phyloP scores from a whole-genome alignment of 106 monocot genomes.

The Phalaenopsis equestris region DNA sequence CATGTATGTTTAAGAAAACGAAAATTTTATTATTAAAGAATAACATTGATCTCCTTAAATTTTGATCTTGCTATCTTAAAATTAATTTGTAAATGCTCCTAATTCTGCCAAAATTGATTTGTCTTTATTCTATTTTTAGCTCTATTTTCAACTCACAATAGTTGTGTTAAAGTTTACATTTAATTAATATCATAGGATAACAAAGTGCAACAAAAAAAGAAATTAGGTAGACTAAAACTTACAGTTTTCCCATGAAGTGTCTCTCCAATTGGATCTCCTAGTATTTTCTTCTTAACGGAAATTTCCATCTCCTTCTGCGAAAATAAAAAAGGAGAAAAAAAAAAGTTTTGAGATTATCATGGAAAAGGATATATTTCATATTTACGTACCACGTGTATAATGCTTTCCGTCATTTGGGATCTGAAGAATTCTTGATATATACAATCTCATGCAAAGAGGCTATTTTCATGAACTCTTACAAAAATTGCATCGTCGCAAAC shows the following conservation, averaged over 20 bases:
- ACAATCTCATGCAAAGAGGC: neutral
- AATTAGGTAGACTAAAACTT: constrained; percentile 7
- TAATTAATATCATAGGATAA: neutral
- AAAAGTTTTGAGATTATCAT: neutral
- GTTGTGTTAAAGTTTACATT: neutral
- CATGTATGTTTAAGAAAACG: no score
- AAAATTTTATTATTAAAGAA: no score
- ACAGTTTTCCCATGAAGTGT: constrained; percentile 88
- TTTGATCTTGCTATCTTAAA: no score
- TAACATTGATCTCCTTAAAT: no score
- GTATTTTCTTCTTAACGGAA: constrained; percentile 37
- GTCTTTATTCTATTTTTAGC: no score
- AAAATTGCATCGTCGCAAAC: neutral
- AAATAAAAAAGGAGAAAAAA: neutral
- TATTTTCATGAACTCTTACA: neutral
- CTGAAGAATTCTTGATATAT: neutral
- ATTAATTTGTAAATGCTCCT: no score
- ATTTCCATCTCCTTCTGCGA: constrained; percentile 86
- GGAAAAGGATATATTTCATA: neutral
- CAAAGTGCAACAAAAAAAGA: neutral
- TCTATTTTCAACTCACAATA: neutral
- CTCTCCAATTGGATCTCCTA: constrained; percentile 75
- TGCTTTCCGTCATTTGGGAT: neutral
- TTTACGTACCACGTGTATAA: neutral
- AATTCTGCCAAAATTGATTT: no score